Evolutionary conservation across 106 monocot species (phyloP).

Genomic region (Narthecium ossifragum): DNA sequence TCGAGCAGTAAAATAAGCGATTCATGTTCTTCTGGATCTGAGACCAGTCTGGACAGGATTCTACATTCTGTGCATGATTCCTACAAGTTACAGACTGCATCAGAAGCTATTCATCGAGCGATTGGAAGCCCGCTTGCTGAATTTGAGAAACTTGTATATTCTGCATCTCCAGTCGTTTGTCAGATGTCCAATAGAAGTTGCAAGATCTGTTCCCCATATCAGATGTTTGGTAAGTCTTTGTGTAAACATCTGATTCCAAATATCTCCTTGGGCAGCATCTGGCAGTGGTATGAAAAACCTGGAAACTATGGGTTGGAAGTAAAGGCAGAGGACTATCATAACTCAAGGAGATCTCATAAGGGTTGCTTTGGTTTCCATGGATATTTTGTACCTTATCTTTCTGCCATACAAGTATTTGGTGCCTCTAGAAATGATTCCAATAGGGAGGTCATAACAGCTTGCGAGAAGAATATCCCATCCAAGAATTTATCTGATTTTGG

Average conservation of each 20-base stretch:
- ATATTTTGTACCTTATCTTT: slow-evolving; percentile 92
- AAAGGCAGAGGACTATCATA: slow-evolving; percentile 36
- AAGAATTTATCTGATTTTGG: slow-evolving; percentile 9
- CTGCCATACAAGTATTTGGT: slow-evolving; percentile 76
- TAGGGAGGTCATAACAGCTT: too few relatives aligned
- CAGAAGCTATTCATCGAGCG: slow-evolving; percentile 19
- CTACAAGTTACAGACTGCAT: slow-evolving; percentile 22
- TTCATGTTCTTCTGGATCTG: slow-evolving; percentile 1
- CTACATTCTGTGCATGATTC: slow-evolving; percentile 31
- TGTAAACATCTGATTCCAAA: slow-evolving; percentile 32
- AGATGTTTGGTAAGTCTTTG: slow-evolving; percentile 10
- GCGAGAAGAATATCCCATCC: too few relatives aligned
- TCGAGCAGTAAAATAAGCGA: neutral
- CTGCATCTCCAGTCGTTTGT: slow-evolving; percentile 57
- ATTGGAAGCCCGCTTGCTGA: slow-evolving; percentile 47
- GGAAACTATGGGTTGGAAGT: slow-evolving; percentile 80
- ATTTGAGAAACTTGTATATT: slow-evolving; percentile 54
- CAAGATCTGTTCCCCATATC: slow-evolving; percentile 18
- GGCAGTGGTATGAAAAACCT: slow-evolving; percentile 93
- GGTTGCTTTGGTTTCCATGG: slow-evolving; percentile 35
- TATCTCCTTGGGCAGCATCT: slow-evolving; percentile 46
- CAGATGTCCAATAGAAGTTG: slow-evolving; percentile 11
- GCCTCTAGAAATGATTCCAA: neutral
- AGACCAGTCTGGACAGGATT: slow-evolving; percentile 55
- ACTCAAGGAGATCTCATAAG: slow-evolving; percentile 15